Conservation (phyloP, 257 asterid species). For the Nicotiana benthamiana region DNA sequence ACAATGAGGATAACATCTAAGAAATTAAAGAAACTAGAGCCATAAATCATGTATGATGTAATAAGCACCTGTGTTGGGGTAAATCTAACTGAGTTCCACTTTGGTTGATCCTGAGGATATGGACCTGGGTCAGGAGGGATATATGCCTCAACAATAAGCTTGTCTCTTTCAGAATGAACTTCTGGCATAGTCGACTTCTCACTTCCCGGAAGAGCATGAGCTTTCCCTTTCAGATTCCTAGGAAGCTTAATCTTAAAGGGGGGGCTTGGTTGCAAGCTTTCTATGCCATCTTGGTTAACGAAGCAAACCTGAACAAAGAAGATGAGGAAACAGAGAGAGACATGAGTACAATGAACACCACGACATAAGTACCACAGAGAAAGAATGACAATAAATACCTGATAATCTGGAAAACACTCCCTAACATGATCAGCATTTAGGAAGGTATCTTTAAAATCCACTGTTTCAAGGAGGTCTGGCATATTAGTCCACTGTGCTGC, state of each 20-base stretch:
- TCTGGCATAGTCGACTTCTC: slow-evolving; percentile 33
- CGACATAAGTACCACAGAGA: neutral
- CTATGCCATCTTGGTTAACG: slow-evolving; percentile 64
- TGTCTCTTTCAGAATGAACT: slow-evolving; percentile 40
- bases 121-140: slow-evolving; percentile 97
- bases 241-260: slow-evolving; percentile 80
- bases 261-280: slow-evolving; percentile 49
- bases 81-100: slow-evolving; percentile 84
- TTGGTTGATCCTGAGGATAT: slow-evolving; percentile 97
- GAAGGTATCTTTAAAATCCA: slow-evolving; percentile 92
- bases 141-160: slow-evolving; percentile 79
- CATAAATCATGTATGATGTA: slow-evolving; percentile 4
- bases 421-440: slow-evolving; percentile 82
- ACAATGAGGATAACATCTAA: too few species aligned
- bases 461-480: slow-evolving; percentile 80
- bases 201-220: slow-evolving; percentile 55
- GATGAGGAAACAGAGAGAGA: slow-evolving; percentile 3
- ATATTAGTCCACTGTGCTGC: slow-evolving; percentile 95
- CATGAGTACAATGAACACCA: neutral
- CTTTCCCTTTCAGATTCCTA: slow-evolving; percentile 43
- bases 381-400: slow-evolving; percentile 39
- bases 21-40: neutral
- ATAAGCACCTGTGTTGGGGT: slow-evolving; percentile 84
- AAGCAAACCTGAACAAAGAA: slow-evolving; percentile 59
- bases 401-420: slow-evolving; percentile 75